phyloP scores from a whole-genome alignment of 192 early-diverging fungal genomes.

The Funneliformis geosporum region DNA sequence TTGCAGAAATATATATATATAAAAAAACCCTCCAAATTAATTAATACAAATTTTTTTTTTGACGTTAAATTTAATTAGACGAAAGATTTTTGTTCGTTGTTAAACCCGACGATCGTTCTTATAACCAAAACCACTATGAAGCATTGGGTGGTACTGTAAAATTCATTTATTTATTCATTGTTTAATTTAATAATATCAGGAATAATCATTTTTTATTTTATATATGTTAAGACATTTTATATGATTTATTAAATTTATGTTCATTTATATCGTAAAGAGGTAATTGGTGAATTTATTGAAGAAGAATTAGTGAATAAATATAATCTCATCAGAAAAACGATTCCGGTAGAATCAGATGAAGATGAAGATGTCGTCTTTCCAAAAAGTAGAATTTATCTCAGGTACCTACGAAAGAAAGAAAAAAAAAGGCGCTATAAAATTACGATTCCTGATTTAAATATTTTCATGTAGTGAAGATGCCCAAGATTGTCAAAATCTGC shows the following conservation, averaged over 20 bases:
- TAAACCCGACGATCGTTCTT: conserved; percentile 13
- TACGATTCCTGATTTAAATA: background rate
- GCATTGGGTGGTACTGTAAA: conserved; percentile 21
- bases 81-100: conserved; percentile 14
- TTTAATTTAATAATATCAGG: background rate
- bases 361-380: background rate
- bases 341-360: conserved; percentile 15
- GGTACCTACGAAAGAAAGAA: background rate
- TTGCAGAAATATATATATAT: too few relatives aligned
- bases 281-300: conserved; percentile 30
- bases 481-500: conserved; percentile 3
- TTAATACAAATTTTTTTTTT: too few relatives aligned
- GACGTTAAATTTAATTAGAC: background rate
- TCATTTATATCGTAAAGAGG: background rate
- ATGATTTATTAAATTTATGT: background rate
- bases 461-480: background rate
- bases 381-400: conserved; percentile 30
- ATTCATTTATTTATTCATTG: background rate
- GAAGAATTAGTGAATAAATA: conserved; percentile 20
- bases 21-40: too few relatives aligned
- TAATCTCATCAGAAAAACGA: background rate
- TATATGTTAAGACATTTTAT: too few relatives aligned
- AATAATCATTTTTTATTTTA: background rate
- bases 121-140: conserved; percentile 33
- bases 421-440: background rate